Evolutionary conservation across 257 asterid species (phyloP), one percentile per base, ranked within the genome.

Genomic region (Gynochthodes officinalis): DNA sequence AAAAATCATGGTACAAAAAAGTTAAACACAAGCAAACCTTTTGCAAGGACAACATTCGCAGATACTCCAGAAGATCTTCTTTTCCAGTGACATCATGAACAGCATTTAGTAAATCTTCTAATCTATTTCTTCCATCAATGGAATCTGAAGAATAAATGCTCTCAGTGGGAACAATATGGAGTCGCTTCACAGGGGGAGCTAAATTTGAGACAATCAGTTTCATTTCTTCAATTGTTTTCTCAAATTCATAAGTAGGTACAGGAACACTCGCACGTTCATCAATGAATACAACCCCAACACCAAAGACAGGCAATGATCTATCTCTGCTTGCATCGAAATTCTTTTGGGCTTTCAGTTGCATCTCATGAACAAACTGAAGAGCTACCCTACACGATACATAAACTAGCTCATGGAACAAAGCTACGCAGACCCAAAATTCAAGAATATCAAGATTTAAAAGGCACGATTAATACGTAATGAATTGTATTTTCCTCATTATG

Each of bases 261-360:
- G 78, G 70, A 57, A 69, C 76, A 74, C 71, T 63, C 69, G 80
- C 35, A 48, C 77, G 82, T 78, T 91, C 99, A 79, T 88, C 95
- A 65, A 94, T 77, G 69, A 86, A 87, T 46, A 92, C 97, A 43
- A 94, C 93, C 74, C 96, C 97, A 77, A 94, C 97, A 53, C 92
- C 95, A 77, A 91, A 94, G 12, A 94, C 97, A 0, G 97, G 96
- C 25, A 88, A 83, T 7, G 88, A 81, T 81, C 89, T 79, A 60
- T 91, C 99, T 80, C 87, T 84, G 82, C 93, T 84, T 25, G 97
- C 99, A 75, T 94, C 93, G 49, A 82, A 91, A 73, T 94, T 94
- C 84, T 80, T 89, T 76, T 81, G 97, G 60, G 97, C 84, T 81
- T 83, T 94, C 69, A 84, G 77, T 76, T 89, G 99, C 95, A 94